Base-by-base conservation (phyloP, 768 basidiomycete genomes). In the Tylopilus rubrobrunneus region DNA sequence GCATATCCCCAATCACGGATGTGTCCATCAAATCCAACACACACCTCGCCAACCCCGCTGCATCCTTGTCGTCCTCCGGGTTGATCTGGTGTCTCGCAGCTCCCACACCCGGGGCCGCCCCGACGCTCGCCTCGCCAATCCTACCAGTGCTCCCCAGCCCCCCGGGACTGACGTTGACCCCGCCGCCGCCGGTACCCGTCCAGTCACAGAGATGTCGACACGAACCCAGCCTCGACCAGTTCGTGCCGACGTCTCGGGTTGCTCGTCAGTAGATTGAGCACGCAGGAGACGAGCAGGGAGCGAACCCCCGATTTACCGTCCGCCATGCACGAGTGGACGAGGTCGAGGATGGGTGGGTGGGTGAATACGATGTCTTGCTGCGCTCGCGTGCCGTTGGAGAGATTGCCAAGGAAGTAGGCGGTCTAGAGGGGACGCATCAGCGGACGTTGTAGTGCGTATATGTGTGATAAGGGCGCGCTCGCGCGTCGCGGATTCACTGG, bases 331-430 rank as follows among this genome's bases (percentile, higher is more conserved):
- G 64, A 58, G n/a, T 80, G 79, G 0, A 91, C 70, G 2, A 80
- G 74, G 11, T 65, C 63, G 4, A 90, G 77, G 7, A 90, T 71
- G 6, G 71, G 70, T 0, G 78, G 71, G 52, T 83, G 75, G 0
- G 71, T 61, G n/a, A 84, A 71, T 33, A 91, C 78, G 23, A 73
- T 67, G 39, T 73, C 72, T 52, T 84, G 85, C 42, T 80, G 76
- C 15, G 71, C 65, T 1, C 75, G 65, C 3, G 72, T 66, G 36
- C 83, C 83, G 64, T 89, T 89, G 34, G 82, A 76, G 14, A 92
- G 73, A 65, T 91, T 90, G 0, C 84, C 84, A 0, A 90, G 76
- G 2, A 82, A 70, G 62, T 74, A 81, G 0, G 85, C 77, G 0
- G 86, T 83, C 78, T 82, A 23, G 45, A 21, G 3, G 14, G 7